Evolutionary conservation across 2,329 filamentous ascomycete species (phyloP).

Genomic region (Geosmithia morbida): DNA sequence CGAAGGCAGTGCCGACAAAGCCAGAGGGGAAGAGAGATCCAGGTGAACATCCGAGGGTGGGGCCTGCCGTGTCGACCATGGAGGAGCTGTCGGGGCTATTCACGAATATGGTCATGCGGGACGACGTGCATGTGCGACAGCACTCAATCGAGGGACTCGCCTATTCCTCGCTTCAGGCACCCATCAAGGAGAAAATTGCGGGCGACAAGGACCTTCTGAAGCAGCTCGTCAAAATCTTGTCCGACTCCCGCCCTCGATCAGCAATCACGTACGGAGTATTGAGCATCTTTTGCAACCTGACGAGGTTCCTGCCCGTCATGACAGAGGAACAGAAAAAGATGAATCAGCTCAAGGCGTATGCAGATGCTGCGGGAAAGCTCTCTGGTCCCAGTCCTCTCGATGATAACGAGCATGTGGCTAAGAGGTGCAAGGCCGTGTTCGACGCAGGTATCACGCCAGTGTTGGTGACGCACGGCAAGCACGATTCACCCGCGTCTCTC

Average conservation of each 20-base stretch:
- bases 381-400: constrained; percentile 51
- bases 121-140: constrained; percentile 42
- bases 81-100: constrained; percentile 53
- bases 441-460: constrained; percentile 65
- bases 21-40: constrained; percentile 8
- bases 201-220: constrained; percentile 55
- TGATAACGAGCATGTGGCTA: constrained; percentile 59
- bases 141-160: constrained; percentile 82
- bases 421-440: constrained; percentile 65
- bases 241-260: constrained; percentile 44
- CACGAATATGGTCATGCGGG: constrained; percentile 48
- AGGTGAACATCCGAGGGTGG: constrained; percentile 17
- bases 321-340: constrained; percentile 90
- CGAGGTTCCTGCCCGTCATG: constrained; percentile 59
- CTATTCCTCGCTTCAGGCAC: constrained; percentile 76
- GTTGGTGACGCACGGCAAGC: constrained; percentile 62
- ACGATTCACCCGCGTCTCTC: constrained; percentile 55
- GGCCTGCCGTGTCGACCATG: constrained; percentile 43
- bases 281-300: constrained; percentile 76
- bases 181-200: constrained; percentile 69
- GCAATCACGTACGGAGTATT: constrained; percentile 72
- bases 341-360: constrained; percentile 84
- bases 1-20: constrained; percentile 39
- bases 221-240: constrained; percentile 50
- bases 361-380: constrained; percentile 64